Percentiles rank a stretch among this genome's conserved stretches.
Evolutionary conservation across 495 filamentous ascomycete genomes (phyloP).

Genomic region (Penicillium chermesinum): DNA sequence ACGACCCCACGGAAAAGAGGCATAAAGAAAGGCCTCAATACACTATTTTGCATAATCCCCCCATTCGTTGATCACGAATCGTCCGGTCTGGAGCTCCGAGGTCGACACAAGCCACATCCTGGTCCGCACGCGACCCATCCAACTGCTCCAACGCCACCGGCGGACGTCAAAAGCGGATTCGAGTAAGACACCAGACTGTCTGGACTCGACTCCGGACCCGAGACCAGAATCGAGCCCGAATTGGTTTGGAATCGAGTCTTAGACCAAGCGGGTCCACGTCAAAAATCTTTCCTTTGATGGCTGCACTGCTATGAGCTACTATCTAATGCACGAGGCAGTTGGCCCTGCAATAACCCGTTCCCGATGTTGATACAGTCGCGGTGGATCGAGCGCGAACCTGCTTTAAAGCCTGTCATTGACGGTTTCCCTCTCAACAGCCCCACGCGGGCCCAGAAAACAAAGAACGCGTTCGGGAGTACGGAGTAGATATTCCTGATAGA

Average conservation of each 20-base stretch:
- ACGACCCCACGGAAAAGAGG: no score
- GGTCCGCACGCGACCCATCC: background rate
- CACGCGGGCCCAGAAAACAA: constrained; percentile 22
- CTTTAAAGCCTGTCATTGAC: constrained; percentile 10
- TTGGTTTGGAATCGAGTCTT: constrained; percentile 5
- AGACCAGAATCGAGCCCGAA: background rate
- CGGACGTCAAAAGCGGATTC: background rate
- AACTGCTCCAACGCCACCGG: background rate
- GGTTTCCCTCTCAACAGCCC: constrained; percentile 17
- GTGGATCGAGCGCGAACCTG: constrained; percentile 20
- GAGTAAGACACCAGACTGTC: background rate
- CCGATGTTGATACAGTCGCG: background rate
- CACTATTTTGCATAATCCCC: no score
- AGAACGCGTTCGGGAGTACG: constrained; percentile 1
- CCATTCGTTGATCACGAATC: no score
- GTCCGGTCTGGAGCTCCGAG: background rate
- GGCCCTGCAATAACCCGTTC: constrained; percentile 17
- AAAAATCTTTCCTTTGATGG: constrained; percentile 6
- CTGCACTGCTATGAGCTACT: constrained; percentile 10
- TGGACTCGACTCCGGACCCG: background rate
- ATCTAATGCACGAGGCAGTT: constrained; percentile 11
- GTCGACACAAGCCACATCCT: background rate
- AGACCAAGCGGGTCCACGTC: constrained; percentile 17
- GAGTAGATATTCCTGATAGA: background rate
- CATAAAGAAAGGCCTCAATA: no score